Evolutionary conservation across 768 basidiomycete species (phyloP).

Genomic region (Lactarius indigo): DNA sequence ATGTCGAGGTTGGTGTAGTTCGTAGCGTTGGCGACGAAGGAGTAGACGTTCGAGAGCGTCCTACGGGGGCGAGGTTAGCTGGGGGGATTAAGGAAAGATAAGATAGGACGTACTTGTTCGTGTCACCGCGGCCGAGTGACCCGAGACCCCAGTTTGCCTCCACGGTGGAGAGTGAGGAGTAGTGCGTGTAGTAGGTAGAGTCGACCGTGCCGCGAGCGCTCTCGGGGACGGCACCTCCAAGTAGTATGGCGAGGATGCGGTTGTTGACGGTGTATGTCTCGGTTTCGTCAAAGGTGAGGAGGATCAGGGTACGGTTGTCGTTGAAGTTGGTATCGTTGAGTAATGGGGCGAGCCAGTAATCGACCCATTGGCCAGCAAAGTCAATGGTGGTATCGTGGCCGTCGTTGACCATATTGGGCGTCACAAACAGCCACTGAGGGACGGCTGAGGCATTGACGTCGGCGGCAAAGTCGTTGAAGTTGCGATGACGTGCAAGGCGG

Average conservation of each 20-base stretch:
- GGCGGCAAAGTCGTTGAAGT: too few species aligned
- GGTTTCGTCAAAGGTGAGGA: constrained; percentile 63
- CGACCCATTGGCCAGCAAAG: constrained; percentile 45
- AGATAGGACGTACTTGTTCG: too few species aligned
- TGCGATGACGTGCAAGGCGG: constrained; percentile 57
- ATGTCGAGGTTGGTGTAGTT: constrained; percentile 42
- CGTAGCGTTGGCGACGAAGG: constrained; percentile 45
- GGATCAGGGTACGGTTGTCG: constrained; percentile 48
- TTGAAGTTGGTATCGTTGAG: constrained; percentile 53
- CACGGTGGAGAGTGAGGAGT: too few species aligned
- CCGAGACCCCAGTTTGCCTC: too few species aligned
- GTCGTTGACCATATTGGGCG: constrained; percentile 58
- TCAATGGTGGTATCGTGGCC: constrained; percentile 57
- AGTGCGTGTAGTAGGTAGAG: too few species aligned
- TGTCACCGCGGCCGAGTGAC: too few species aligned
- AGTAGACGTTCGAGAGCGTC: constrained; percentile 48
- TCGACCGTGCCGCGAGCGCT: constrained; percentile 45
- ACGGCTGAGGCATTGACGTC: constrained; percentile 49
- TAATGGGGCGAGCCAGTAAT: constrained; percentile 50
- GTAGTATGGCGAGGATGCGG: constrained; percentile 42
- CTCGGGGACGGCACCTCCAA: constrained; percentile 46
- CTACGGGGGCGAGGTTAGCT: background rate
- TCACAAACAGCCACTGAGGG: constrained; percentile 60
- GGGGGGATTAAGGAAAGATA: too few species aligned
- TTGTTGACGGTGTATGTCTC: constrained; percentile 43